phyloP scores from a whole-genome alignment of 495 filamentous ascomycete genomes.

The Neurospora africana region DNA sequence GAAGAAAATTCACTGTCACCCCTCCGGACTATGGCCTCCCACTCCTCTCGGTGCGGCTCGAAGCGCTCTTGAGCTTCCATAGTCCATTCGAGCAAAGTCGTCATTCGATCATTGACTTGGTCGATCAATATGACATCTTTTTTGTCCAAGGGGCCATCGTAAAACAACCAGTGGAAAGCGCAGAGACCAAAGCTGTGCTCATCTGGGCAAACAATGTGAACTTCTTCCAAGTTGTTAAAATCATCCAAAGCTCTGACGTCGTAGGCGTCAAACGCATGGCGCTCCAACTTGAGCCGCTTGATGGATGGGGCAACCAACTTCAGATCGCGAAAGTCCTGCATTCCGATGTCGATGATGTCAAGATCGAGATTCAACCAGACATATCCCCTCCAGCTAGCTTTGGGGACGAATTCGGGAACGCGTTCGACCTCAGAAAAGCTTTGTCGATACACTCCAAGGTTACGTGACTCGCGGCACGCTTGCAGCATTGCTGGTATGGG shows the following conservation, averaged over 20 bases:
- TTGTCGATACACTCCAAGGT: neutral
- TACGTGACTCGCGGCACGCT: neutral
- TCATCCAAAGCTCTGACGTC: neutral
- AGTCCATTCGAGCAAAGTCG: neutral
- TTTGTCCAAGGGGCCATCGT: neutral
- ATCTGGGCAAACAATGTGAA: neutral
- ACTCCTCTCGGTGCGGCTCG: neutral
- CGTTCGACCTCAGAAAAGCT: neutral
- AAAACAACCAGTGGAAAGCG: neutral
- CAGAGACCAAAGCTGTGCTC: accelerated
- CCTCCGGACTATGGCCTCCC: neutral
- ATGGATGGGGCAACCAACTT: neutral
- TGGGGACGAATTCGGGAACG: neutral
- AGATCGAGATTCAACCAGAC: neutral
- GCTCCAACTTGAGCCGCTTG: neutral
- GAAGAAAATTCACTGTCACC: neutral
- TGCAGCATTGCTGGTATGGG: neutral
- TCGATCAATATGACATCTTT: neutral
- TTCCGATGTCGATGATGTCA: neutral
- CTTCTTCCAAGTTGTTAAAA: neutral
- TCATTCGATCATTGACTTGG: neutral
- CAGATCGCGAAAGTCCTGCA: neutral
- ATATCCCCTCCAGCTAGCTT: neutral
- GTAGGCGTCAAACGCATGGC: accelerated
- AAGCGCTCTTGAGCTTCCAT: neutral